Evolutionary conservation across 1,284 basidiomycete genomes (phyloP), one percentile per base, ranked within the genome.

Genomic region (Apiotrichum akiyoshidainum): DNA sequence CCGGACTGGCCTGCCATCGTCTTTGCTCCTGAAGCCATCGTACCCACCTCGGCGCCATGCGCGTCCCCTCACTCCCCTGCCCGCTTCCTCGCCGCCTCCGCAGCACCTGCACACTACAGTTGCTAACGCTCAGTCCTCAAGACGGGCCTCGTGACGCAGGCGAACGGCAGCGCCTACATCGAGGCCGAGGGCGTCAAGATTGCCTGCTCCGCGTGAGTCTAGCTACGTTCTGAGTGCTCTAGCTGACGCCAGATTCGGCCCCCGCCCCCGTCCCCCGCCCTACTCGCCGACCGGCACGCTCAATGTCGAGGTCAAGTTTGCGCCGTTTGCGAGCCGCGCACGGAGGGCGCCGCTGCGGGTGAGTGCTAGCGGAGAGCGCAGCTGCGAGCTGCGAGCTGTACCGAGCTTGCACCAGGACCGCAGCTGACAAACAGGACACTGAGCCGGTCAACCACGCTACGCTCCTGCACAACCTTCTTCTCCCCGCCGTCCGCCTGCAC

Each of bases 261-360:
- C 95, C 11, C 85, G 93, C 57, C 94, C 80, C 1, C 75, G 76
- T 33, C 72, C 75, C 22, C 78, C 80, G 3, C 79, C 80, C 8
- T 98, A 92, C 75, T 90, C 83, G 61, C 89, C 95, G 64, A 87
- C 86, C 63, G 95, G 94, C 0, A 85, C 85, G 59, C 79, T 99
- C 57, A 97, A 93, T 63, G 90, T 99, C 3, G 93, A 98, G 76
- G 89, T 97, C 61, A 97, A 98, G 77, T 97, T 95, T 72, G 85
- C 95, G 1, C 95, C 96, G 0, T 99, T 96, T 75, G 90, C 94
- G 7, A 90, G 86, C 65, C 78, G 81, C 33, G 81, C 82, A 33
- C 82, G 95, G 61, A 83, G 87, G 69, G 86, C 87, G 17, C 94
- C 95, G 0, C 84, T 96, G 67, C 87, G 90, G 64, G 95, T 95